These are phyloP conservation scores for Arthromyces matolae DNA, from an alignment of 768 basidiomycete genomes.

Conservation along the genomic window DNA sequence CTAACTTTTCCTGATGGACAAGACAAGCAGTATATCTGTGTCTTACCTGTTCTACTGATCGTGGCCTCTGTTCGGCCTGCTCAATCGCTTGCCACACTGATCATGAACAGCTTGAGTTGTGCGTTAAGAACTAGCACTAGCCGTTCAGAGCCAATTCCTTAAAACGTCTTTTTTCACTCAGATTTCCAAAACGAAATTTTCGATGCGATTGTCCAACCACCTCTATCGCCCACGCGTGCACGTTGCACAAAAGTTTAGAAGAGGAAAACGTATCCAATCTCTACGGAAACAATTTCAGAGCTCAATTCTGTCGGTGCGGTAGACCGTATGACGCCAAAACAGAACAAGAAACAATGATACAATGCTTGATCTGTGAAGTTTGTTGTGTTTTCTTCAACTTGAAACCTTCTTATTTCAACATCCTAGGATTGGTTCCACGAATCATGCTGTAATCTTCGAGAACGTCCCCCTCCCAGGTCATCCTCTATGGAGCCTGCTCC, in stretches of 20 bases:
- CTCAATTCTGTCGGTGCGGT: constrained; percentile 72
- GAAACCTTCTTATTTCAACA: constrained; percentile 8
- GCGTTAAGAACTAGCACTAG: constrained; percentile 21
- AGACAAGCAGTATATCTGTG: constrained; percentile 84
- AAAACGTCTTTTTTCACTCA: constrained; percentile 17
- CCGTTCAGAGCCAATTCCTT: neutral
- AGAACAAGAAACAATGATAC: constrained; percentile 85
- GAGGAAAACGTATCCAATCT: constrained; percentile 54
- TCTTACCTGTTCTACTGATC: constrained; percentile 60
- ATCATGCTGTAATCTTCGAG: constrained; percentile 79
- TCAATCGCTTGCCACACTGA: constrained; percentile 84
- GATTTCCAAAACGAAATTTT: constrained; percentile 79
- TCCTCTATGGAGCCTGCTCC: constrained; percentile 29
- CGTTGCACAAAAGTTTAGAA: constrained; percentile 53
- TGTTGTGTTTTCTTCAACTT: constrained; percentile 22
- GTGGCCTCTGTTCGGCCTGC: constrained; percentile 79
- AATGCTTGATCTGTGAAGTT: constrained; percentile 84
- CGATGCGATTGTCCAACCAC: constrained; percentile 83
- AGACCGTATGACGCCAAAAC: constrained; percentile 65
- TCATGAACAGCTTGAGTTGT: constrained; percentile 83
- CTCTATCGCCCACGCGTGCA: constrained; percentile 57
- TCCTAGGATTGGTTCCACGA: constrained; percentile 90
- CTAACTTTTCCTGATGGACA: constrained; percentile 13
- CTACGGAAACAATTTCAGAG: constrained; percentile 74
- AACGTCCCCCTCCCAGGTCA: constrained; percentile 51